Evolutionary conservation across 129 eudicot species (phyloP).

Genomic region (Escallonia rubra): DNA sequence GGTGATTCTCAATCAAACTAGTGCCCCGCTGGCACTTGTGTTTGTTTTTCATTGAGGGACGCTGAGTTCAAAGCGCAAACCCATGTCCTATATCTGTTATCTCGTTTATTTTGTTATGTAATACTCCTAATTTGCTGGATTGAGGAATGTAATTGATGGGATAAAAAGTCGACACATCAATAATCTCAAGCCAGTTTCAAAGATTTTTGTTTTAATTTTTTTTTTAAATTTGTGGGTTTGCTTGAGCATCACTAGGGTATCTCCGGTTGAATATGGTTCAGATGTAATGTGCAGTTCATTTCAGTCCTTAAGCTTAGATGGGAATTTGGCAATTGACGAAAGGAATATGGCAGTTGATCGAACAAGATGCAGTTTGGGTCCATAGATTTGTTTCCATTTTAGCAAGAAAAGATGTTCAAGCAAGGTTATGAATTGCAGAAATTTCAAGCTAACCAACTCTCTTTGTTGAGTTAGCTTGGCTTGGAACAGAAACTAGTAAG

Average conservation of each 20-base stretch:
- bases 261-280: no score
- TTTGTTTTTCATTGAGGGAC: background rate
- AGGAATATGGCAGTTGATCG: background rate
- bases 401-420: no score
- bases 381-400: no score
- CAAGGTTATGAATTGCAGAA: no score
- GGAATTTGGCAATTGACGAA: background rate
- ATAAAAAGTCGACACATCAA: background rate
- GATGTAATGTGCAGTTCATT: no score
- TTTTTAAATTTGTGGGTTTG: no score
- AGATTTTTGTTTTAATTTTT: background rate
- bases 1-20: conserved; percentile 22
- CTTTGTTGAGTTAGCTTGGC: no score
- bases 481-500: no score
- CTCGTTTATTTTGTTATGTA: conserved; percentile 10
- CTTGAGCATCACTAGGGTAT: no score
- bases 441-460: no score
- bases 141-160: background rate
- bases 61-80: background rate
- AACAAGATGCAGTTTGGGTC: no score
- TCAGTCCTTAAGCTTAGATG: no score
- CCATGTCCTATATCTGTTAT: background rate
- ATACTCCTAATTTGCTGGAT: background rate
- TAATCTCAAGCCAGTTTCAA: conserved; percentile 1
- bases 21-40: conserved; percentile 5